phyloP scores from a whole-genome alignment of 163 green algal species.

The Prototheca stagnorum region DNA sequence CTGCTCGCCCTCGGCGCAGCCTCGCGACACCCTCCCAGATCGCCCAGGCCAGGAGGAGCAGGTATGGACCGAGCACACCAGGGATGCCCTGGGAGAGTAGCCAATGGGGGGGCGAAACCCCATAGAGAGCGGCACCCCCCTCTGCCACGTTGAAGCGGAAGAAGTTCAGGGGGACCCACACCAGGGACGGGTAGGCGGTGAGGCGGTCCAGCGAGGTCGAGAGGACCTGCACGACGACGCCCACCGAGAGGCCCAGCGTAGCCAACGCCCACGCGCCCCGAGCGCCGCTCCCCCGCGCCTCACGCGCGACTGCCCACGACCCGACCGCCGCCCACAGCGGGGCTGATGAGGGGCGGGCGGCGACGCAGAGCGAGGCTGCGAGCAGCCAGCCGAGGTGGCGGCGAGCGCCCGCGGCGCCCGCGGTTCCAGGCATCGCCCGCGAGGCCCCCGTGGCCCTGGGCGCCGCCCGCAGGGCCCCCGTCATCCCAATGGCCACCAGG shows the following conservation, averaged over 20 bases:
- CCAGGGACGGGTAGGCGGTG: neutral
- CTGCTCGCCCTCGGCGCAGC: too few relatives aligned
- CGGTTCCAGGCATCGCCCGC: too few relatives aligned
- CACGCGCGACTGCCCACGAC: neutral
- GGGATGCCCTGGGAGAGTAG: conserved; percentile 37
- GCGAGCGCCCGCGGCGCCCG: too few relatives aligned
- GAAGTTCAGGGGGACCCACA: conserved; percentile 43
- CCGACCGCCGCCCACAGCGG: conserved; percentile 15
- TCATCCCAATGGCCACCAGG: conserved; percentile 16
- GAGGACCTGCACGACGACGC: neutral
- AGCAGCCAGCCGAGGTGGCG: conserved; percentile 10
- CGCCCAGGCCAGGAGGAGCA: conserved; percentile 3
- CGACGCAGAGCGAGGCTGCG: conserved; percentile 9
- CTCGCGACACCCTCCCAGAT: neutral
- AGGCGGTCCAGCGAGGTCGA: conserved; percentile 14
- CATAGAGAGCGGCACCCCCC: conserved; percentile 33
- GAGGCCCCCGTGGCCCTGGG: neutral
- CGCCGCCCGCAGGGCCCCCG: conserved; percentile 14
- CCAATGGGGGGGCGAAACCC: conserved; percentile 49
- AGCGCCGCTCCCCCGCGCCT: neutral
- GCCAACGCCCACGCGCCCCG: neutral
- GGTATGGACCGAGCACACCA: conserved; percentile 16
- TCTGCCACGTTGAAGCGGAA: conserved; percentile 51
- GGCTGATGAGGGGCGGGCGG: conserved; percentile 17
- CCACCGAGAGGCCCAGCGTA: neutral